Conservation (phyloP, 192 early-diverging fungal genomes). For the Physocladia obscura region DNA sequence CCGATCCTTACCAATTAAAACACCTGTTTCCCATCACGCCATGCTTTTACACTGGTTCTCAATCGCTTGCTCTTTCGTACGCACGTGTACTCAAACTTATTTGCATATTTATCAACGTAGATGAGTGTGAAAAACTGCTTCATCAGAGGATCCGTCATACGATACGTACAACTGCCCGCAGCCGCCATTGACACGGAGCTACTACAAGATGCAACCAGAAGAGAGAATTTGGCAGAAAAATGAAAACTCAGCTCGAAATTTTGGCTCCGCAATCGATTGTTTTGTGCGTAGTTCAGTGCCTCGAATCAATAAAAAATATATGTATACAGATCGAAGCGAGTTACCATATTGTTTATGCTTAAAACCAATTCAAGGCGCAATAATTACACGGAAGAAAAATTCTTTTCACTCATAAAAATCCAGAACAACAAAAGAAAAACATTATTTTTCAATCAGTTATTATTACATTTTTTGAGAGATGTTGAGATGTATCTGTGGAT, state of each 20-base stretch:
- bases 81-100: not conserved
- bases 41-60: not conserved
- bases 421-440: no score
- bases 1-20: not conserved
- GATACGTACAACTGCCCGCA: conserved; percentile 90
- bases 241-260: no score
- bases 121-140: conserved; percentile 98
- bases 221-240: conserved; percentile 70
- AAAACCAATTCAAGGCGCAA: not conserved
- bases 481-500: no score
- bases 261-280: not conserved
- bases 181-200: conserved; percentile 89
- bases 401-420: no score
- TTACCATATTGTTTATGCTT: not conserved
- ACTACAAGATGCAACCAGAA: conserved; percentile 93
- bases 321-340: no score
- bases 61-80: not conserved
- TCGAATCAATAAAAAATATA: not conserved
- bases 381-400: no score
- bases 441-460: no score
- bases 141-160: conserved; percentile 97
- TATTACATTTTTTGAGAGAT: no score
- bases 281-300: not conserved
- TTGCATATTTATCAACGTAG: conserved; percentile 37
- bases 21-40: not conserved